These are phyloP conservation scores for Prototheca stagnorum DNA, from an alignment of 163 green algal species.

Conservation along the genomic window DNA sequence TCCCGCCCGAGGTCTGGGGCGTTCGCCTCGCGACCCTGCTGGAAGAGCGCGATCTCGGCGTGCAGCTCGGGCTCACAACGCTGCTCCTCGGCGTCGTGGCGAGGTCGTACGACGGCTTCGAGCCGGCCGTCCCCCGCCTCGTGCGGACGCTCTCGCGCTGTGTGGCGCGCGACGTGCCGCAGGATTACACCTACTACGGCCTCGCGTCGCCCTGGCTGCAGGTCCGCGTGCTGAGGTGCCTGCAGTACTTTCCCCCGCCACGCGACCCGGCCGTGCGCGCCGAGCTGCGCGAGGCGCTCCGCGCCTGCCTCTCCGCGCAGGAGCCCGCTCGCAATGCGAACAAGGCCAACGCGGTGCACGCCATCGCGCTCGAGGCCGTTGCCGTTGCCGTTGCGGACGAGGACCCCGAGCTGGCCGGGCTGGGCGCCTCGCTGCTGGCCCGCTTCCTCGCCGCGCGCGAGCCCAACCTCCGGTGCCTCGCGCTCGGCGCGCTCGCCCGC, in stretches of 20 bases:
- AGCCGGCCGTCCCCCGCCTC: conserved; percentile 54
- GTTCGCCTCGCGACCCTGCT: conserved; percentile 36
- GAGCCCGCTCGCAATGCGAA: conserved; percentile 74
- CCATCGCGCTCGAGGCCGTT: conserved; percentile 91
- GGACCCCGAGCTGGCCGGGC: conserved; percentile 51
- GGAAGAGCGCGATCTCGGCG: conserved; percentile 71
- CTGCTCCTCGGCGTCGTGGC: conserved; percentile 75
- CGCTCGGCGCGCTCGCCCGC: conserved; percentile 68
- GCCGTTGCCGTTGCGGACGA: conserved; percentile 62
- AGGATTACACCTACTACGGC: conserved; percentile 97
- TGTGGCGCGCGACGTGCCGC: conserved; percentile 43
- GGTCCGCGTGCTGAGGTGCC: conserved; percentile 67
- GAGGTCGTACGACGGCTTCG: conserved; percentile 59
- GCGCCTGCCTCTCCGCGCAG: conserved; percentile 35
- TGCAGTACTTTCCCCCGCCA: conserved; percentile 88
- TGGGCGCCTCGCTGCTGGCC: conserved; percentile 55
- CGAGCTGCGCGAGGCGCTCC: conserved; percentile 42
- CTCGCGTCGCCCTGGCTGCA: conserved; percentile 92
- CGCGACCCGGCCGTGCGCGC: conserved; percentile 41
- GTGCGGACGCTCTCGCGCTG: conserved; percentile 63
- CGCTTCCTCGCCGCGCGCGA: conserved; percentile 62
- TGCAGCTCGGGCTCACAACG: conserved; percentile 65
- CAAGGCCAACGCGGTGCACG: conserved; percentile 94
- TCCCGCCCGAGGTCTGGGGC: conserved; percentile 28
- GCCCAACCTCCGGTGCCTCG: conserved; percentile 88